Evolutionary conservation across 345 rosid species (phyloP).

Genomic region (Rhodomyrtus tomentosa): DNA sequence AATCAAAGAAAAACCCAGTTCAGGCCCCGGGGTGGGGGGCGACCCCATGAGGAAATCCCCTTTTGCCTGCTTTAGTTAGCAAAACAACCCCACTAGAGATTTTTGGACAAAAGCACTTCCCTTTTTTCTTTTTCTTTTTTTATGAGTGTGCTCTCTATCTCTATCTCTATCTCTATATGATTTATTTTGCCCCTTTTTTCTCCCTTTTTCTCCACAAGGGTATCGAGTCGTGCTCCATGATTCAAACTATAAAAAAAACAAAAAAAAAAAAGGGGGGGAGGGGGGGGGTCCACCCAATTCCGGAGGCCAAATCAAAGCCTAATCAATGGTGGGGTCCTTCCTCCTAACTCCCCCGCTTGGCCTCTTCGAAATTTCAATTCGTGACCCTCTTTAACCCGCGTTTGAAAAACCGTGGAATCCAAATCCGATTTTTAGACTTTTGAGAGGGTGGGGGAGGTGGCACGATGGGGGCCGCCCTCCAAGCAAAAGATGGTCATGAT

Average conservation of each 20-base stretch:
- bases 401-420: constrained; percentile 4
- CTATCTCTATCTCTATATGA: not conserved
- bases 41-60: not conserved
- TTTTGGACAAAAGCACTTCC: not conserved
- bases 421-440: constrained; percentile 24
- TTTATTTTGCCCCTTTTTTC: not conserved
- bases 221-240: not conserved
- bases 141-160: not conserved
- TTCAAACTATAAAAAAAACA: not conserved
- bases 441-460: not conserved
- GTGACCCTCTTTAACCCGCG: not conserved
- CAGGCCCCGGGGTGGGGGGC: too few species aligned
- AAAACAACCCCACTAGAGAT: not conserved
- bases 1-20: not conserved
- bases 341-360: not conserved
- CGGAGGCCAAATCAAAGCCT: constrained; percentile 1
- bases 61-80: not conserved
- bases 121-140: not conserved
- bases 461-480: not conserved
- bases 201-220: not conserved
- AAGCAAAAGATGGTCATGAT: not conserved
- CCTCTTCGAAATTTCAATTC: not conserved
- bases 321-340: constrained; percentile 7
- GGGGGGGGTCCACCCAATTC: too few species aligned
- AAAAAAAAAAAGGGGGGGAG: too few species aligned